Base-by-base conservation (phyloP, 768 basidiomycete genomes). In the Boletus tylopilopsis region DNA sequence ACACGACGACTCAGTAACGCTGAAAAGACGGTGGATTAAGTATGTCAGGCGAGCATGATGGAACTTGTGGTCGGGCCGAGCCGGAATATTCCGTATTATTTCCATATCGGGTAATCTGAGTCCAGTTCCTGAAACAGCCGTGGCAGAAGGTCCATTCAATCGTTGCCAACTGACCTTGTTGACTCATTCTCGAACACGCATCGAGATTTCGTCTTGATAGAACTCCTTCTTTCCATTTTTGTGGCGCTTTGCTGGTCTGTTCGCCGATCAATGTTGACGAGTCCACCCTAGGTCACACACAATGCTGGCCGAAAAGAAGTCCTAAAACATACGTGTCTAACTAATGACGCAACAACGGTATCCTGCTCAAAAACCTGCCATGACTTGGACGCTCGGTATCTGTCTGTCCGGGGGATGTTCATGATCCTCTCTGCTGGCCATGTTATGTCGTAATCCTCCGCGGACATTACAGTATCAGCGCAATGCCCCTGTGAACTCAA, bases 101-200 rank as follows among this genome's bases (percentile, higher is more conserved):
- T 1, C 64, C 56, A 66, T 54, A 67, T 67, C 64, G 55, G 59
- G 64, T 42, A 42, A 68, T 58, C 51, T 48, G 15, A 50, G 50
- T 48, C 50, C 25, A 16, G 23, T 30, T 21, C 19, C n/a, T n/a
- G n/a, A n/a, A n/a, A n/a, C n/a, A n/a, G n/a, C n/a, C n/a, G n/a
- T n/a, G n/a, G n/a, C n/a, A n/a, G n/a, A n/a, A 18, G 32, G 37
- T 35, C 52, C 39, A 30, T 56, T 40, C 34, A 51, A 32, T 37
- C 44, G 55, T 45, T 54, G 56, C 34, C 49, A 46, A 51, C 44
- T 49, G n/a, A n/a, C n/a, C n/a, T n/a, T n/a, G n/a, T n/a, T 25
- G 11, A 42, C 35, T 33, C 29, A 34, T 54, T 60, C 58, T 54
- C 58, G 58, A 57, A 54, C 52, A 27, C n/a, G n/a, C 32, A n/a